Evolutionary conservation across 179 eudicot genomes (phyloP).

Genomic region (Actinidia chinensis): DNA sequence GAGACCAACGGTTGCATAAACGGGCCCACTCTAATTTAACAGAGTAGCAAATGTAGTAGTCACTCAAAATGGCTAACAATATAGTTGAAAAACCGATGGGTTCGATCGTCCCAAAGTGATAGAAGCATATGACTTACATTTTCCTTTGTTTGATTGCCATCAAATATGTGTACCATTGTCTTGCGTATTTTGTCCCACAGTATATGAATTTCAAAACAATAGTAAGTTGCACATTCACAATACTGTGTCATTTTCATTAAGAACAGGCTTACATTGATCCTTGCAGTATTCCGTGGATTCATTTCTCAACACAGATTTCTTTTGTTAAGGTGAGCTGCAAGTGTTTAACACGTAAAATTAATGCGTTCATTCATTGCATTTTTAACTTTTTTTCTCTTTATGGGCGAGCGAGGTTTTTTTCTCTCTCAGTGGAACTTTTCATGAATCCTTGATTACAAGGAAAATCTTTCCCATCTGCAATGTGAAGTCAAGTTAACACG

Average conservation of each 20-base stretch:
- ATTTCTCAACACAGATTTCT: slow-evolving; percentile 61
- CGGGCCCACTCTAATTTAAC: too few relatives aligned
- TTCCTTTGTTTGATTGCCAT: slow-evolving; percentile 7
- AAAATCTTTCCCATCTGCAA: slow-evolving; percentile 9
- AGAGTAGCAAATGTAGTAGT: too few relatives aligned
- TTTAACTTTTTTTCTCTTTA: not conserved
- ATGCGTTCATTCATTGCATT: not conserved
- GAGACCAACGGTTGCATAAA: too few relatives aligned
- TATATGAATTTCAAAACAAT: not conserved
- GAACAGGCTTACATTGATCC: too few relatives aligned
- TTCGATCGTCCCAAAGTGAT: too few relatives aligned
- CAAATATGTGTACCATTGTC: slow-evolving; percentile 5
- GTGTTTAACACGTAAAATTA: slow-evolving; percentile 22
- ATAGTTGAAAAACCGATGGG: too few relatives aligned
- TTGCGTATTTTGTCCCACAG: not conserved
- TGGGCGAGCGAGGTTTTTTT: not conserved
- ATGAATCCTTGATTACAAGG: not conserved
- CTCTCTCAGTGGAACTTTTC: not conserved
- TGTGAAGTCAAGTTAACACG: not conserved
- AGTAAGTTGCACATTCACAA: not conserved
- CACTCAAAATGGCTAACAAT: too few relatives aligned
- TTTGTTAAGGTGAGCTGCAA: slow-evolving; percentile 65
- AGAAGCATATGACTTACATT: too few relatives aligned
- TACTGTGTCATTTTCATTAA: too few relatives aligned
- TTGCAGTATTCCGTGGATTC: slow-evolving; percentile 72